Percentiles rank a stretch among this genome's conserved stretches.
phyloP scores from a whole-genome alignment of 768 basidiomycete species.

The Krasilnikovozyma curviuscula region DNA sequence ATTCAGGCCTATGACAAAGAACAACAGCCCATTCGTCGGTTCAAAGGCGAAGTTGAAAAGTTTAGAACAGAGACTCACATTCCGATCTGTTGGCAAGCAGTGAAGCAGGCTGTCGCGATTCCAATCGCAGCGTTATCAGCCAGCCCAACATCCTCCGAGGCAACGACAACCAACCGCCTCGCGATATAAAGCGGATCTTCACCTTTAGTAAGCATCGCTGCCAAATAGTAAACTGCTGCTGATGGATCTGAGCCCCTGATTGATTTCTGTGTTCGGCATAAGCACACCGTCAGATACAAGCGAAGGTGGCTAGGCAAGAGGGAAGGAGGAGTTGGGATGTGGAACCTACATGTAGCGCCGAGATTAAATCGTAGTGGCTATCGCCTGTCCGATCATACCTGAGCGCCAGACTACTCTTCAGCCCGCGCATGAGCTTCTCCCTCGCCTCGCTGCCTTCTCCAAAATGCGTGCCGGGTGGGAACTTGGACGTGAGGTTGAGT shows the following conservation, averaged over 20 bases:
- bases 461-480: not conserved
- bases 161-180: constrained; percentile 54
- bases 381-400: constrained; percentile 66
- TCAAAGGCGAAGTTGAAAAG: not conserved
- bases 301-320: not conserved
- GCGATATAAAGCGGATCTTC: constrained; percentile 63
- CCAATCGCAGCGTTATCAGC: constrained; percentile 55
- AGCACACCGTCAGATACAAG: not conserved
- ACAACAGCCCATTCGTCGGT: not conserved
- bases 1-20: not conserved
- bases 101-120: constrained; percentile 30
- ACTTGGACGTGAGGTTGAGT: constrained; percentile 21
- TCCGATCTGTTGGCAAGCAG: constrained; percentile 26
- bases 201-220: constrained; percentile 58
- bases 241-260: constrained; percentile 54
- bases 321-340: not conserved
- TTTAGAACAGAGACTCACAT: constrained; percentile 17
- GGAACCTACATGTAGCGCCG: constrained; percentile 40
- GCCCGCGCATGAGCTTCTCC: constrained; percentile 34
- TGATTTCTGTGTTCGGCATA: constrained; percentile 32
- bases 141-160: constrained; percentile 68
- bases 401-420: constrained; percentile 32
- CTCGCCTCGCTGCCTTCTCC: constrained; percentile 26
- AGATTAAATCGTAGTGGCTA: constrained; percentile 60
- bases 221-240: constrained; percentile 76